Evolutionary conservation across 192 early-diverging fungal species (phyloP).

Genomic region (Nowakowskiella sp.): DNA sequence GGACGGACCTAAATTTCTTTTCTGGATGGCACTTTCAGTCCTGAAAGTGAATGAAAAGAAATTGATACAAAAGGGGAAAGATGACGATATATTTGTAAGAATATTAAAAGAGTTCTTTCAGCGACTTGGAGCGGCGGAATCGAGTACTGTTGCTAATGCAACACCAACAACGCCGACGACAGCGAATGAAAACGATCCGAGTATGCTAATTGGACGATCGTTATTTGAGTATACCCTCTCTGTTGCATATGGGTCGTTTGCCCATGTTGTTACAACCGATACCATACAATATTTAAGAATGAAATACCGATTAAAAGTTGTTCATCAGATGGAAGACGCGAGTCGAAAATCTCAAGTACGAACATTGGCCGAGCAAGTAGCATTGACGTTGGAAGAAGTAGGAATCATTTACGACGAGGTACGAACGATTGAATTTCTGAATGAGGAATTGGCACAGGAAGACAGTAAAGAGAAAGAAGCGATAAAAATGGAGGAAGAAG

Average conservation of each 20-base stretch:
- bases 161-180: background rate
- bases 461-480: conserved; percentile 25
- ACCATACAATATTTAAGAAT: conserved; percentile 39
- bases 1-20: conserved; percentile 57
- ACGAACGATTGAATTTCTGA: conserved; percentile 33
- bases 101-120: conserved; percentile 49
- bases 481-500: conserved; percentile 32
- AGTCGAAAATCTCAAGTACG: conserved; percentile 43
- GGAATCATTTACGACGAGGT: conserved; percentile 41
- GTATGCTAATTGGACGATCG: conserved; percentile 25
- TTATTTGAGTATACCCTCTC: conserved; percentile 34
- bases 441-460: conserved; percentile 12
- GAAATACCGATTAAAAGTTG: conserved; percentile 39
- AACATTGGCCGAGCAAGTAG: conserved; percentile 46
- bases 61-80: conserved; percentile 30
- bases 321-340: conserved; percentile 51
- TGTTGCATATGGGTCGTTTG: conserved; percentile 33
- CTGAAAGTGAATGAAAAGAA: conserved; percentile 48
- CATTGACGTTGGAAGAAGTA: conserved; percentile 43
- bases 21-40: conserved; percentile 47
- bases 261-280: conserved; percentile 31
- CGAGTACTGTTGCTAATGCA: background rate
- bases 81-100: conserved; percentile 46
- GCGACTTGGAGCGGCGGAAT: conserved; percentile 31
- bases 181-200: conserved; percentile 10